Evolutionary conservation across 805 yeast genomes (phyloP).

Genomic region (Cyberlindnera veronae): DNA sequence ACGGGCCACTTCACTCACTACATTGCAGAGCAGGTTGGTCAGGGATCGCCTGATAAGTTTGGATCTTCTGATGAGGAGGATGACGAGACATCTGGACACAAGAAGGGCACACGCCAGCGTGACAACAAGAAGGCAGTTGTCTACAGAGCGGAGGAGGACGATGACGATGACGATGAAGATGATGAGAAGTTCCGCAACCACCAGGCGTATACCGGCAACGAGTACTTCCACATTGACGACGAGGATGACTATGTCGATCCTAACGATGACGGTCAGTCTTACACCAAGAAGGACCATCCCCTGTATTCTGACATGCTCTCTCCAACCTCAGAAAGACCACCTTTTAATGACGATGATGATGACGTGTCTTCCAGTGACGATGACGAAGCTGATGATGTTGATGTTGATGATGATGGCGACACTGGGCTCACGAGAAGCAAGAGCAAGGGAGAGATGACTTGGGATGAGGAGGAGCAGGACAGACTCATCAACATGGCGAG

Average conservation of each 20-base stretch:
- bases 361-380: slow-evolving; percentile 22
- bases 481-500: slow-evolving; percentile 30
- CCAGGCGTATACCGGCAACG: slow-evolving; percentile 12
- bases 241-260: slow-evolving; percentile 78
- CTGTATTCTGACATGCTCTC: slow-evolving; percentile 41
- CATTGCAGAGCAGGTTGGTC: slow-evolving; percentile 71
- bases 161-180: slow-evolving; percentile 33
- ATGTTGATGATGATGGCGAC: slow-evolving; percentile 32
- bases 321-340: slow-evolving; percentile 22
- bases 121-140: too few species aligned
- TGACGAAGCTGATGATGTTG: slow-evolving; percentile 27
- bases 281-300: slow-evolving; percentile 58
- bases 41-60: slow-evolving; percentile 52
- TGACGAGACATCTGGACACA: too few species aligned
- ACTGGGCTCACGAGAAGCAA: slow-evolving; percentile 34
- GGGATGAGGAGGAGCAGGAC: slow-evolving; percentile 33
- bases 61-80: slow-evolving; percentile 54
- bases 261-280: slow-evolving; percentile 76
- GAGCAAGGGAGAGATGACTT: slow-evolving; percentile 34
- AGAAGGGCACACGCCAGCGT: too few species aligned
- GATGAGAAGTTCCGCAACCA: slow-evolving; percentile 16
- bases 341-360: slow-evolving; percentile 24
- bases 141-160: too few species aligned
- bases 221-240: slow-evolving; percentile 31
- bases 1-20: slow-evolving; percentile 42